Percentiles rank a stretch among this genome's conserved stretches.
Conservation (phyloP, 139 green algal species). For the Chara braunii region DNA sequence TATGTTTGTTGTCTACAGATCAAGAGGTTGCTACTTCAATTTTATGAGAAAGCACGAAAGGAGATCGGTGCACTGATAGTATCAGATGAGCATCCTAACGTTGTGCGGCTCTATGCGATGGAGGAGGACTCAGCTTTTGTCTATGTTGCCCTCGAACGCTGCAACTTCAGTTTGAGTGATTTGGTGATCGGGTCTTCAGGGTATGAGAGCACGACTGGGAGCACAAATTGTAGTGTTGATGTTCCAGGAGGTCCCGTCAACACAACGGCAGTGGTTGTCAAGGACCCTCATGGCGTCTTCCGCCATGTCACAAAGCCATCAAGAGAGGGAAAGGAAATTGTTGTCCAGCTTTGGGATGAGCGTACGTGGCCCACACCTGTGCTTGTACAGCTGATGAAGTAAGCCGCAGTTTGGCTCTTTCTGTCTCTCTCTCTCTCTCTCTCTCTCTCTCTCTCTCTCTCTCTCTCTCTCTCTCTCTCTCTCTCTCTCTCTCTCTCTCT, state of each 20-base stretch:
- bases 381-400: conserved; percentile 30
- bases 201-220: too few relatives aligned
- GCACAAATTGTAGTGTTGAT: too few relatives aligned
- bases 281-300: too few relatives aligned
- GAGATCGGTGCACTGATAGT: conserved; percentile 88
- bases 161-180: conserved; percentile 53
- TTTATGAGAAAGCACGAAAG: conserved; percentile 61
- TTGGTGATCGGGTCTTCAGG: conserved; percentile 16
- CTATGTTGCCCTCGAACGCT: conserved; percentile 93
- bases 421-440: too few relatives aligned
- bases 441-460: too few relatives aligned
- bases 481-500: too few relatives aligned
- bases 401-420: neutral
- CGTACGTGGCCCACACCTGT: neutral
- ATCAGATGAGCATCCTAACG: conserved; percentile 90
- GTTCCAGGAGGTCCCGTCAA: too few relatives aligned
- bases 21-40: conserved; percentile 45
- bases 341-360: conserved; percentile 17
- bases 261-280: too few relatives aligned
- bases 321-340: too few relatives aligned
- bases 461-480: too few relatives aligned
- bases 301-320: too few relatives aligned
- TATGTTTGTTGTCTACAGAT: too few relatives aligned
- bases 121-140: conserved; percentile 94
- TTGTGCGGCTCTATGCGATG: conserved; percentile 90